A percentile compares a stretch with the other conserved stretches of the same genome.
phyloP scores from a whole-genome alignment of 164 flowering plant species.

The Nymphaea colorata region DNA sequence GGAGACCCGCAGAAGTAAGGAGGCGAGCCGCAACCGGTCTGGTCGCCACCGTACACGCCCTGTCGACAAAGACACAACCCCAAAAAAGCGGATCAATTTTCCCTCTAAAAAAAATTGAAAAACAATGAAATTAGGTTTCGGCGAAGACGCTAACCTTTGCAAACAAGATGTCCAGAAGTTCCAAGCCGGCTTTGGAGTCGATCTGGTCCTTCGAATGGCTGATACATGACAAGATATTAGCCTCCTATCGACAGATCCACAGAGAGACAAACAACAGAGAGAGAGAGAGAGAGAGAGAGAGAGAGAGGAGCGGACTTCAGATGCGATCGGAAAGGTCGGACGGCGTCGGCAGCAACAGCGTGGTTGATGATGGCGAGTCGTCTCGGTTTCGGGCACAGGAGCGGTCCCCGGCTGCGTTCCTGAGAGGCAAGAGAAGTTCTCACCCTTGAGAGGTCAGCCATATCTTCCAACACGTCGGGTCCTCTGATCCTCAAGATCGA shows the following conservation, averaged over 20 bases:
- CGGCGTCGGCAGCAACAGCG: slow-evolving; percentile 19
- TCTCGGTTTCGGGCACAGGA: slow-evolving; percentile 84
- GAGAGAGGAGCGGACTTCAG: background rate
- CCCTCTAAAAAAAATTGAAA: background rate
- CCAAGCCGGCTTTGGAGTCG: slow-evolving; percentile 54
- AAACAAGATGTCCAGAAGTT: slow-evolving; percentile 68
- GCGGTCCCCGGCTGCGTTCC: slow-evolving; percentile 12
- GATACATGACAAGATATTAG: slow-evolving; percentile 3
- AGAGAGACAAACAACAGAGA: background rate
- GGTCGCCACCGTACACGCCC: background rate
- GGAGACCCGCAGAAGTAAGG: slow-evolving; percentile 66
- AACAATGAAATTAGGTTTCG: too few relatives aligned
- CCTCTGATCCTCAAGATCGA: background rate
- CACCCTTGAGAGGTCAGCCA: background rate
- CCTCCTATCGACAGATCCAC: background rate
- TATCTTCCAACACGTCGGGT: background rate
- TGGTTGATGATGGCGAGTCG: slow-evolving; percentile 34
- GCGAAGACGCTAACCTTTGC: slow-evolving; percentile 31
- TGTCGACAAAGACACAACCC: background rate
- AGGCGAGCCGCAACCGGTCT: slow-evolving; percentile 21
- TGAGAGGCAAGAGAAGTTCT: background rate
- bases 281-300: background rate
- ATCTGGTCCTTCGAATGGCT: slow-evolving; percentile 51
- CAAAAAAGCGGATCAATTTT: too few relatives aligned
- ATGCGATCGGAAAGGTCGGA: slow-evolving; percentile 49